These are phyloP conservation scores for Penicillium olsonii DNA, from an alignment of 2,329 filamentous ascomycete genomes.

Conservation along the genomic window DNA sequence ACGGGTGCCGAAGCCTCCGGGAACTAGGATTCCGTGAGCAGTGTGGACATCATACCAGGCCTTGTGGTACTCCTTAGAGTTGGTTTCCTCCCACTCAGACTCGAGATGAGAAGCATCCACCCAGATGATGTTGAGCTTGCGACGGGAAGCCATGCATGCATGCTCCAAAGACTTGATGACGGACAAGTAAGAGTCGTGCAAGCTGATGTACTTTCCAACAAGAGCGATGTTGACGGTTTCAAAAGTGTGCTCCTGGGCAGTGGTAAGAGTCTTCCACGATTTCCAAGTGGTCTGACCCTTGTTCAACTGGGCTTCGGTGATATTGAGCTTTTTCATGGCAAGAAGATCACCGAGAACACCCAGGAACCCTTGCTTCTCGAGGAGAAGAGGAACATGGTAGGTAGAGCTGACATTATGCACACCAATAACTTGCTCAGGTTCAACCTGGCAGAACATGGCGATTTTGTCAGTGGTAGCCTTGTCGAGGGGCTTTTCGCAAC, in stretches of 20 bases:
- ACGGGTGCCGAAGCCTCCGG: conserved; percentile 77
- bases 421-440: conserved; percentile 78
- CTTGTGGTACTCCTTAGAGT: conserved; percentile 76
- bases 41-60: conserved; percentile 80
- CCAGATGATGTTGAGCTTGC: conserved; percentile 60
- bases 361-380: conserved; percentile 79
- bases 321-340: conserved; percentile 52
- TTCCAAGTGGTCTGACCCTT: conserved; percentile 73
- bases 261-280: conserved; percentile 73
- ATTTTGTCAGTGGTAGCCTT: conserved; percentile 79
- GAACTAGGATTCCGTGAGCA: conserved; percentile 57
- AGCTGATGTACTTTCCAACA: conserved; percentile 88
- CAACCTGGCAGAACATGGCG: conserved; percentile 83
- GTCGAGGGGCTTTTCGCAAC: conserved; percentile 77
- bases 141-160: conserved; percentile 15
- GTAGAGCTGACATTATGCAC: conserved; percentile 86
- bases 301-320: conserved; percentile 53
- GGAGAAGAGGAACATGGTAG: conserved; percentile 88
- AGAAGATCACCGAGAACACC: conserved; percentile 65
- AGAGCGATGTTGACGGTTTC: conserved; percentile 77
- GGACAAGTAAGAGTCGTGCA: conserved; percentile 82
- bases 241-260: conserved; percentile 64
- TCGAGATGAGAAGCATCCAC: conserved; percentile 86
- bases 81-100: conserved; percentile 64
- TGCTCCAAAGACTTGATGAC: conserved; percentile 68